phyloP scores from a whole-genome alignment of 2,329 filamentous ascomycete species.

The Hymenoscyphus scutula region DNA sequence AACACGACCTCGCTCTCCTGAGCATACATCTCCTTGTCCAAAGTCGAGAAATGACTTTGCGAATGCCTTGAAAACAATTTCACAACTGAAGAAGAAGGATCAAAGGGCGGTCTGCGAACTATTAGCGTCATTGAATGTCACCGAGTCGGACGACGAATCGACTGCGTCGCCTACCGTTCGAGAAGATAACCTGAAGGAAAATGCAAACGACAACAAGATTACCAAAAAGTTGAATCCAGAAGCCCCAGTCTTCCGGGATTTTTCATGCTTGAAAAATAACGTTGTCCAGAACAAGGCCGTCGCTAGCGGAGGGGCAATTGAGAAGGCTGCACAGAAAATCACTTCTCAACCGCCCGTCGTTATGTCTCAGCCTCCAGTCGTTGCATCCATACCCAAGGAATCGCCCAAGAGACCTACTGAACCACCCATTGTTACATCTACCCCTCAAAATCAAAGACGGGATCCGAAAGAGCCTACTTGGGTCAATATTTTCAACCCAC shows the following conservation, averaged over 20 bases:
- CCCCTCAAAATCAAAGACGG: not conserved
- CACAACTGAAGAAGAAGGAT: slow-evolving; percentile 22
- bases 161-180: not conserved
- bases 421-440: slow-evolving; percentile 3
- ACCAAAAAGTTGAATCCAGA: slow-evolving; percentile 24
- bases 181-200: not conserved
- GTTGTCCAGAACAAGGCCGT: slow-evolving; percentile 7
- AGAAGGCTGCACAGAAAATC: not conserved
- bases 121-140: slow-evolving; percentile 24
- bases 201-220: not conserved
- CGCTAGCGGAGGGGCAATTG: not conserved
- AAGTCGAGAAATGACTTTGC: slow-evolving; percentile 10
- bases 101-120: slow-evolving; percentile 21
- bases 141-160: slow-evolving; percentile 19
- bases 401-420: not conserved
- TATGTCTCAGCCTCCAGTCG: too few species aligned
- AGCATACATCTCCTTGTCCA: slow-evolving; percentile 6
- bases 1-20: not conserved
- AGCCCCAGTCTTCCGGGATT: slow-evolving; percentile 20
- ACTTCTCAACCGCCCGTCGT: not conserved
- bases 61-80: slow-evolving; percentile 20
- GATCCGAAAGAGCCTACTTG: slow-evolving; percentile 15
- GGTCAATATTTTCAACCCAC: slow-evolving; percentile 18
- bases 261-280: slow-evolving; percentile 12
- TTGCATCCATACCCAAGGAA: not conserved